A percentile compares a stretch with the other conserved stretches of the same genome.
These are phyloP conservation scores for Venturia nashicola DNA, from an alignment of 2,329 filamentous ascomycete genomes.

Conservation along the genomic window DNA sequence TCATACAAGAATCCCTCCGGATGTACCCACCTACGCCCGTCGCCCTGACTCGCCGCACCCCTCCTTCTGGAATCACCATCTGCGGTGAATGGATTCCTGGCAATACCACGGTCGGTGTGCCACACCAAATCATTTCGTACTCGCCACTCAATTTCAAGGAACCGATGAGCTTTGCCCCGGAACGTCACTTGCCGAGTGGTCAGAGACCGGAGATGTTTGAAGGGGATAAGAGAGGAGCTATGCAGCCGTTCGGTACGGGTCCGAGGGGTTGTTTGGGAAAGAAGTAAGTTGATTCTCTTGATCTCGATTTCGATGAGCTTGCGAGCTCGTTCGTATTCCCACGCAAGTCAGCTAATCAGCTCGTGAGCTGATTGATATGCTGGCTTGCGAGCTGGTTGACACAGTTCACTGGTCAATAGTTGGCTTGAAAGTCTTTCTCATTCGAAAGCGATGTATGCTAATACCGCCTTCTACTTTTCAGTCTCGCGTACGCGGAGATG, in stretches of 20 bases:
- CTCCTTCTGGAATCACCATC: conserved; percentile 24
- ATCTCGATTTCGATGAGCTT: too few relatives aligned
- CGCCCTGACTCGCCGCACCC: conserved; percentile 25
- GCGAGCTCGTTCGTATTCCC: too few relatives aligned
- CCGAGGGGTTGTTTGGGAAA: conserved; percentile 21
- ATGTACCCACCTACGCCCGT: conserved; percentile 34
- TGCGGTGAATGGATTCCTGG: conserved; percentile 25
- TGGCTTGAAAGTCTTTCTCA: too few relatives aligned
- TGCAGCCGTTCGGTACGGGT: conserved; percentile 21
- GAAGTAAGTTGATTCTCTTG: conserved; percentile 7
- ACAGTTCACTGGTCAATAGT: too few relatives aligned
- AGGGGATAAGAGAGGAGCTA: conserved; percentile 18
- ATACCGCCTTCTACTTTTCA: neutral
- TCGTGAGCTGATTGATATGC: too few relatives aligned
- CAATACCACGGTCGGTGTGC: conserved; percentile 11
- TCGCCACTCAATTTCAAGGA: conserved; percentile 14
- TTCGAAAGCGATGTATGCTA: neutral
- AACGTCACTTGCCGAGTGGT: conserved; percentile 14
- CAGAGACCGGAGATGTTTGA: conserved; percentile 12
- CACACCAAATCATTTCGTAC: conserved; percentile 19
- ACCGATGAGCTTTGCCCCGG: neutral
- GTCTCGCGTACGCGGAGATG: conserved; percentile 25
- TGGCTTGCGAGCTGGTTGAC: too few relatives aligned
- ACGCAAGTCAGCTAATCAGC: too few relatives aligned
- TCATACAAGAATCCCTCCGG: conserved; percentile 33